Conservation (phyloP, 345 rosid genomes). For the Linum usitatissimum region DNA sequence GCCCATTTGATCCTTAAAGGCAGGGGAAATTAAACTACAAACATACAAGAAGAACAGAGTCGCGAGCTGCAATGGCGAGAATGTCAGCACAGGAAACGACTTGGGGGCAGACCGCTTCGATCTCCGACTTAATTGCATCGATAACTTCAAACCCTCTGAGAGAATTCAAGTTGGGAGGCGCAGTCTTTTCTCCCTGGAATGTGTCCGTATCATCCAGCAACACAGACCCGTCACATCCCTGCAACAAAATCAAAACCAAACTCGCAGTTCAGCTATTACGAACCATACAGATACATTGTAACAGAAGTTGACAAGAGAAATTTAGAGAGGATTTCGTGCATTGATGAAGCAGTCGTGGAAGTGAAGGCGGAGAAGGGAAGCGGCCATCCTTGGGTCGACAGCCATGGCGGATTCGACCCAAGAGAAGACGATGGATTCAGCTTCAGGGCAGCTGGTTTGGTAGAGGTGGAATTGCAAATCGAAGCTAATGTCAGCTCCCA, state of each 20-base stretch:
- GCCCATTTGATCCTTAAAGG: too few species aligned
- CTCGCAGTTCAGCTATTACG: neutral
- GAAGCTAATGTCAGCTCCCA: conserved; percentile 27
- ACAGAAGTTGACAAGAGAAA: neutral
- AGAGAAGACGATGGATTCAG: conserved; percentile 47
- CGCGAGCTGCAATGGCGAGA: conserved; percentile 69
- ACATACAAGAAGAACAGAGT: conserved; percentile 55
- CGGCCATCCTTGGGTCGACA: conserved; percentile 65
- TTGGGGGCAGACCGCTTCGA: conserved; percentile 61
- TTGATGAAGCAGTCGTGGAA: conserved; percentile 79
- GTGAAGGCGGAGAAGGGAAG: conserved; percentile 68
- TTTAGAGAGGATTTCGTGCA: conserved; percentile 25
- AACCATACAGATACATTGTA: neutral
- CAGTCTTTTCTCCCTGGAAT: conserved; percentile 70
- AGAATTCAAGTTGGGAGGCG: conserved; percentile 72
- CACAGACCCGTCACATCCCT: conserved; percentile 87
- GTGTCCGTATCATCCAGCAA: conserved; percentile 52
- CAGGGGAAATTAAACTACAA: neutral
- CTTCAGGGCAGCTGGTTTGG: conserved; percentile 51
- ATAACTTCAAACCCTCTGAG: conserved; percentile 77
- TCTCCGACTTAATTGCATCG: conserved; percentile 50
- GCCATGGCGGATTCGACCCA: conserved; percentile 48
- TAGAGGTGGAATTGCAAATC: conserved; percentile 39
- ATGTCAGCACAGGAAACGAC: conserved; percentile 89
- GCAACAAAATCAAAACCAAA: conserved; percentile 12